phyloP scores from a whole-genome alignment of 2,329 filamentous ascomycete species.

The Chaetomiaceae sp. region DNA sequence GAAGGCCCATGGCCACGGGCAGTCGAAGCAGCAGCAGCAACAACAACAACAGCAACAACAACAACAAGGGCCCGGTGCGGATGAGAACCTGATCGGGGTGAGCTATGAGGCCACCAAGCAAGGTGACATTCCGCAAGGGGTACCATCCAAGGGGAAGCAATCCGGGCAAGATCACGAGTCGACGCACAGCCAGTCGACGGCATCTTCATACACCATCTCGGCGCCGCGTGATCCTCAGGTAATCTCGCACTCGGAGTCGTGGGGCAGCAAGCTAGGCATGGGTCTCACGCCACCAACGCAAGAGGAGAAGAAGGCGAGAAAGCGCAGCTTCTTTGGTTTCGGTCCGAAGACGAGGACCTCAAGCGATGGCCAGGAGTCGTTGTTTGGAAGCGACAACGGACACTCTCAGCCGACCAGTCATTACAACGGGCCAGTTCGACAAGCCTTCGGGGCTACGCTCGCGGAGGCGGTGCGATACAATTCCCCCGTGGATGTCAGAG shows the following conservation, averaged over 20 bases:
- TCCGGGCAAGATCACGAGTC: slow-evolving; percentile 32
- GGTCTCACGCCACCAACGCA: slow-evolving; percentile 41
- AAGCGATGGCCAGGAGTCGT: slow-evolving; percentile 54
- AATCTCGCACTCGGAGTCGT: slow-evolving; percentile 76
- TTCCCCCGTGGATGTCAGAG: slow-evolving; percentile 65
- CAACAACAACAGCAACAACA: slow-evolving; percentile 28
- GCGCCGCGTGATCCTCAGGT: slow-evolving; percentile 77
- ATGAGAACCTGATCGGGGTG: slow-evolving; percentile 51
- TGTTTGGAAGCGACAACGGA: slow-evolving; percentile 48
- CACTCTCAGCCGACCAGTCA: slow-evolving; percentile 39
- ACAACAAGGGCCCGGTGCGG: slow-evolving; percentile 26
- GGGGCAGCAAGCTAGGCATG: slow-evolving; percentile 71
- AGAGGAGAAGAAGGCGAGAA: slow-evolving; percentile 77
- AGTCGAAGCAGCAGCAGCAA: slow-evolving; percentile 27
- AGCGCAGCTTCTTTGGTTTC: slow-evolving; percentile 72
- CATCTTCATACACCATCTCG: slow-evolving; percentile 61
- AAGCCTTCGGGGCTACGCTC: slow-evolving; percentile 81
- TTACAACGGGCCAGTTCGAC: slow-evolving; percentile 53
- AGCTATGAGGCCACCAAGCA: slow-evolving; percentile 54
- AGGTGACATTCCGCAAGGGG: slow-evolving; percentile 46
- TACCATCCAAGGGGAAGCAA: slow-evolving; percentile 37
- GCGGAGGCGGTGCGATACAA: slow-evolving; percentile 82
- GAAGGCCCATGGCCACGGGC: slow-evolving; percentile 37
- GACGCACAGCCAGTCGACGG: slow-evolving; percentile 36
- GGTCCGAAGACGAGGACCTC: slow-evolving; percentile 57